Percentiles rank a stretch among this genome's conserved stretches.
phyloP scores from a whole-genome alignment of 371 early-diverging fungal species.

The Choanephora cucurbitarum region DNA sequence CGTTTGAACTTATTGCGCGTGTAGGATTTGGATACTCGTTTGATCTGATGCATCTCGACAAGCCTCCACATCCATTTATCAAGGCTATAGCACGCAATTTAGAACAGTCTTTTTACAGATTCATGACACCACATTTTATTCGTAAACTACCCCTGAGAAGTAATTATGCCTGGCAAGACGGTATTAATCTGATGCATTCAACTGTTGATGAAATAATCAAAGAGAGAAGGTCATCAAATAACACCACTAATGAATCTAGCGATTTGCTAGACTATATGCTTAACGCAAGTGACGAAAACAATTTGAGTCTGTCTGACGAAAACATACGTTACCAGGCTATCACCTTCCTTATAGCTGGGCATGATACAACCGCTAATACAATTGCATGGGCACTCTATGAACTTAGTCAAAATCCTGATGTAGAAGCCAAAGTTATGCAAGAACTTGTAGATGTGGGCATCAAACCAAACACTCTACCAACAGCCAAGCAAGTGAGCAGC shows the following conservation, averaged over 20 bases:
- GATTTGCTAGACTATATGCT: slow-evolving; percentile 64
- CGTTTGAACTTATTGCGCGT: slow-evolving; percentile 52
- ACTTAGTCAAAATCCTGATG: slow-evolving; percentile 41
- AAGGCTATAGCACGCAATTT: slow-evolving; percentile 47
- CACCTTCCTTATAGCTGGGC: slow-evolving; percentile 59
- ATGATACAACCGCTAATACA: slow-evolving; percentile 51
- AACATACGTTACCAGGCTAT: slow-evolving; percentile 60
- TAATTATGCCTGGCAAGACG: slow-evolving; percentile 32
- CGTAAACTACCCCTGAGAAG: slow-evolving; percentile 44
- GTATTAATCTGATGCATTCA: slow-evolving; percentile 36
- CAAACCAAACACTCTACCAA: slow-evolving; percentile 34
- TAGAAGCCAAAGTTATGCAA: slow-evolving; percentile 44
- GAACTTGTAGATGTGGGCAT: slow-evolving; percentile 51
- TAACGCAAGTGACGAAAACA: slow-evolving; percentile 44
- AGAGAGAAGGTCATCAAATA: slow-evolving; percentile 31
- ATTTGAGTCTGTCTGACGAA: slow-evolving; percentile 43
- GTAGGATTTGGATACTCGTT: slow-evolving; percentile 62
- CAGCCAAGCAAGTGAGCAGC: slow-evolving; percentile 41
- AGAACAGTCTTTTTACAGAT: slow-evolving; percentile 17
- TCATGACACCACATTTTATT: slow-evolving; percentile 31
- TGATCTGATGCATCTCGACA: slow-evolving; percentile 40
- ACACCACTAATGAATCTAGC: slow-evolving; percentile 28
- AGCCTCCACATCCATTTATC: slow-evolving; percentile 47
- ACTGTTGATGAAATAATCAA: slow-evolving; percentile 40
- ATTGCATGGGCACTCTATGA: slow-evolving; percentile 50